These are phyloP conservation scores for Coemansia sp. DNA, from an alignment of 371 early-diverging fungal genomes.

Conservation along the genomic window DNA sequence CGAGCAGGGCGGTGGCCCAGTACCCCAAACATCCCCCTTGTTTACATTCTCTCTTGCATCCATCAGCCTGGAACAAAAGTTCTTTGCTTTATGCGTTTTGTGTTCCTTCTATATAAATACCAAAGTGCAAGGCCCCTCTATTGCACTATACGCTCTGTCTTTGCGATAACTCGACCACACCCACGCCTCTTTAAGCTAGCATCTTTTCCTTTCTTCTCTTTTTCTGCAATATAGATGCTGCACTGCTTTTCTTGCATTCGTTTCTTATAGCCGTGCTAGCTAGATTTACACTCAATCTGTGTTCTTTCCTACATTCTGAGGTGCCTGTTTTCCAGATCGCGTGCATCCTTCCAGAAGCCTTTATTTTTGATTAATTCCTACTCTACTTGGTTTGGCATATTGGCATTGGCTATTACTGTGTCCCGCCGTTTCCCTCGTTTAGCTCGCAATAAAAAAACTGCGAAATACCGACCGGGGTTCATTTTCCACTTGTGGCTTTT, in stretches of 20 bases:
- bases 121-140: too few relatives aligned
- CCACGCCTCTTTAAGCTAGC: conserved; percentile 7
- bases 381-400: neutral
- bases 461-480: too few relatives aligned
- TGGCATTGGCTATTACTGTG: conserved; percentile 3
- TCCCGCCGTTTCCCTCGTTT: neutral
- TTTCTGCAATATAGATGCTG: neutral
- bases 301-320: neutral
- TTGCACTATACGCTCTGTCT: neutral
- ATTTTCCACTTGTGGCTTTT: neutral
- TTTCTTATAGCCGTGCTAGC: neutral
- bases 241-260: neutral
- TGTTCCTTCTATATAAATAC: conserved; percentile 1
- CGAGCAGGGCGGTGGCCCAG: neutral
- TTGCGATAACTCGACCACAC: neutral
- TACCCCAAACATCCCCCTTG: neutral
- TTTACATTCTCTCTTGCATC: neutral
- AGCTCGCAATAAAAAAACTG: too few relatives aligned
- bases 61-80: neutral
- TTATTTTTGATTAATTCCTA: conserved; percentile 3
- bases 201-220: neutral
- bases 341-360: neutral
- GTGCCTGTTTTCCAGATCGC: neutral
- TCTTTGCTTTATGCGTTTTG: neutral
- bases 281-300: neutral